These are phyloP conservation scores for Cyberlindnera xylosilytica DNA, from an alignment of 805 yeast genomes.

Conservation along the genomic window DNA sequence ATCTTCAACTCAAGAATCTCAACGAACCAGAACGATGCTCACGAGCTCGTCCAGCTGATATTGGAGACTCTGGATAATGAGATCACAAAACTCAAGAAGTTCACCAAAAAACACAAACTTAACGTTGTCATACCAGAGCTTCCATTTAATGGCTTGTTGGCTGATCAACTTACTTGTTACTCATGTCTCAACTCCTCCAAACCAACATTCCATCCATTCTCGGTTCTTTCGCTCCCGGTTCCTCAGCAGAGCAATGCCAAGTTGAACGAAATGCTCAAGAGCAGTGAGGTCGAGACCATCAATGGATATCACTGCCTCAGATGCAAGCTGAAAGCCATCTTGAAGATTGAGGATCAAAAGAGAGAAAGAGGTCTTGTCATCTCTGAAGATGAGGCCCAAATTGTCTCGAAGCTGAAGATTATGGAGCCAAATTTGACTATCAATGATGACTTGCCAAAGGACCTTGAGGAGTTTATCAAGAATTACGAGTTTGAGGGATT, in stretches of 20 bases:
- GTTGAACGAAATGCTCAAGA: conserved; percentile 52
- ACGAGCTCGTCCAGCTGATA: conserved; percentile 80
- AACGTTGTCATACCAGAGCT: conserved; percentile 48
- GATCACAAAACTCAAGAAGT: conserved; percentile 39
- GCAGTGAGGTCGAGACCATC: conserved; percentile 61
- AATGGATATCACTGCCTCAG: conserved; percentile 77
- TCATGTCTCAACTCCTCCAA: conserved; percentile 62
- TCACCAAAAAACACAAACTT: conserved; percentile 21
- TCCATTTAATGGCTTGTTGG: conserved; percentile 69
- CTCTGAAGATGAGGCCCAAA: conserved; percentile 29
- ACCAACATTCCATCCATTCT: conserved; percentile 55
- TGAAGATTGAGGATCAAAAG: conserved; percentile 32
- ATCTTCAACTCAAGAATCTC: conserved; percentile 74
- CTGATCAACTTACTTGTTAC: conserved; percentile 68
- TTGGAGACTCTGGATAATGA: conserved; percentile 78
- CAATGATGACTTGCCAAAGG: conserved; percentile 62
- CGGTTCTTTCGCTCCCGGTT: conserved; percentile 70
- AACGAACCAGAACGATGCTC: conserved; percentile 90
- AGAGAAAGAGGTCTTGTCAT: conserved; percentile 10
- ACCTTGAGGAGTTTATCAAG: conserved; percentile 45
- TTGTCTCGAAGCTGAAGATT: conserved; percentile 34
- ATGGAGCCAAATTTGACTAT: conserved; percentile 41
- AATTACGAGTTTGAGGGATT: conserved; percentile 43
- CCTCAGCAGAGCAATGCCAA: conserved; percentile 51
- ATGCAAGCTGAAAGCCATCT: conserved; percentile 54